Evolutionary conservation across 768 basidiomycete species (phyloP).

Genomic region (Paxillus involutus): DNA sequence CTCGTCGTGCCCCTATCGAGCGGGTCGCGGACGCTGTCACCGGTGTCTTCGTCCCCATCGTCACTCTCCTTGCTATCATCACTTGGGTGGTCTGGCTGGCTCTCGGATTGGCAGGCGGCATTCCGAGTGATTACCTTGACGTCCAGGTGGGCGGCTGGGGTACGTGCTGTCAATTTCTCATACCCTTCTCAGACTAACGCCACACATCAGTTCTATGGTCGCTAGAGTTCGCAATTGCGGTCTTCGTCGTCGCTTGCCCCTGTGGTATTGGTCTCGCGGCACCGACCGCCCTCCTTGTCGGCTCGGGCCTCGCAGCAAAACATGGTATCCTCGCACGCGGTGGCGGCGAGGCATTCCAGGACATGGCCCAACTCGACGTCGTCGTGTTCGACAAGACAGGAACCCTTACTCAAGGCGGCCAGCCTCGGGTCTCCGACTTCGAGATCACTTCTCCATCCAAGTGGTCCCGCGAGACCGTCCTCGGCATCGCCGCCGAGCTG

Average conservation of each 20-base stretch:
- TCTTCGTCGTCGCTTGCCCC: conserved; percentile 84
- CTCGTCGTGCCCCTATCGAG: conserved; percentile 75
- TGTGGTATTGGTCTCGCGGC: conserved; percentile 87
- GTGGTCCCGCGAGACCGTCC: conserved; percentile 39
- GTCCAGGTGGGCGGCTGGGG: conserved; percentile 59
- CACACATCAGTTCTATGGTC: conserved; percentile 60
- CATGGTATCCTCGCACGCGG: conserved; percentile 79
- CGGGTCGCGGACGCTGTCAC: conserved; percentile 72
- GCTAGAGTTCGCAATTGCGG: conserved; percentile 78
- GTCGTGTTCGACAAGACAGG: conserved; percentile 89
- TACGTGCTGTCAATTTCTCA: conserved; percentile 32
- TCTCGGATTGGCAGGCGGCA: conserved; percentile 54
- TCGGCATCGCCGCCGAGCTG: conserved; percentile 53
- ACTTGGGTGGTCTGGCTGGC: conserved; percentile 76
- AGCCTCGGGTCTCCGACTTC: conserved; percentile 60
- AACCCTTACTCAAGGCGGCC: conserved; percentile 69
- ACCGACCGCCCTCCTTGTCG: conserved; percentile 83
- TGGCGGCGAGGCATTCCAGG: conserved; percentile 89
- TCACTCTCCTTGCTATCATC: conserved; percentile 67
- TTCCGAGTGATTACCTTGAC: conserved; percentile 58
- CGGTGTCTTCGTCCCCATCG: conserved; percentile 75
- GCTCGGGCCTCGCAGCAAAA: conserved; percentile 77
- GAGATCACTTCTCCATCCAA: conserved; percentile 24
- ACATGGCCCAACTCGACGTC: conserved; percentile 69
- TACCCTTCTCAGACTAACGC: background rate